Percentiles rank a stretch among this genome's conserved stretches.
Conservation (phyloP, 331 rosid species). For the Dryas integrifolia region DNA sequence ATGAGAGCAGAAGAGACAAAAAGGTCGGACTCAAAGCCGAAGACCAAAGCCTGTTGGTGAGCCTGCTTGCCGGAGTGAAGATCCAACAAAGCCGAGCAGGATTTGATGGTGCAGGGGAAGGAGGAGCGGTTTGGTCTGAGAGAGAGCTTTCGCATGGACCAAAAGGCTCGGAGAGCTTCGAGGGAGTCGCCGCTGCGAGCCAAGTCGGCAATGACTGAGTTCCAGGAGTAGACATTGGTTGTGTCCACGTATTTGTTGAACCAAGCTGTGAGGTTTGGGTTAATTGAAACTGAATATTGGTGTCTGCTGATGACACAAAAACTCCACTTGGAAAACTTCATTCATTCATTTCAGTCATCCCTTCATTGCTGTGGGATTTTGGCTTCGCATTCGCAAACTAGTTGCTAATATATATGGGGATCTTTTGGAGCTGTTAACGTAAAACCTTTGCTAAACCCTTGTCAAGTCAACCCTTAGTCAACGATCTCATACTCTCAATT, state of each 20-base stretch:
- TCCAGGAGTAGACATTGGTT: conserved; percentile 67
- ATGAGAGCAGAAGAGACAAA: conserved; percentile 80
- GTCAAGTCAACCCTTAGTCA: neutral
- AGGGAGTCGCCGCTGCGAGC: conserved; percentile 71
- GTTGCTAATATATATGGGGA: neutral
- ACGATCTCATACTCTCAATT: too few relatives aligned
- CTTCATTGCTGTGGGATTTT: neutral
- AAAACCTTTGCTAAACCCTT: neutral
- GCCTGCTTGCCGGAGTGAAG: conserved; percentile 61
- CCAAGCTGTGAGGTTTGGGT: conserved; percentile 50
- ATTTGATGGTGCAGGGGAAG: conserved; percentile 81
- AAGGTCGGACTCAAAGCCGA: conserved; percentile 55
- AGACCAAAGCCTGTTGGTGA: conserved; percentile 73
- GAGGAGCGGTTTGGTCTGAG: conserved; percentile 62
- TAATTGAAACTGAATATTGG: conserved; percentile 27
- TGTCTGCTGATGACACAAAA: conserved; percentile 11
- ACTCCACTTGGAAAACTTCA: conserved; percentile 4
- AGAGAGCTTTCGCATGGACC: conserved; percentile 70
- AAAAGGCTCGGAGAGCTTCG: conserved; percentile 73
- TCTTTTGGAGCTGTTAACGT: neutral
- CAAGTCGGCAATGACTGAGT: conserved; percentile 68
- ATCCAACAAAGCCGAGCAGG: conserved; percentile 69
- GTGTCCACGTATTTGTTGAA: conserved; percentile 71
- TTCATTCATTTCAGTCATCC: conserved; percentile 9
- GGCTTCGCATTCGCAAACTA: neutral